Evolutionary conservation across 768 basidiomycete species (phyloP).

Genomic region (Phlebiopsis flavidoalba): DNA sequence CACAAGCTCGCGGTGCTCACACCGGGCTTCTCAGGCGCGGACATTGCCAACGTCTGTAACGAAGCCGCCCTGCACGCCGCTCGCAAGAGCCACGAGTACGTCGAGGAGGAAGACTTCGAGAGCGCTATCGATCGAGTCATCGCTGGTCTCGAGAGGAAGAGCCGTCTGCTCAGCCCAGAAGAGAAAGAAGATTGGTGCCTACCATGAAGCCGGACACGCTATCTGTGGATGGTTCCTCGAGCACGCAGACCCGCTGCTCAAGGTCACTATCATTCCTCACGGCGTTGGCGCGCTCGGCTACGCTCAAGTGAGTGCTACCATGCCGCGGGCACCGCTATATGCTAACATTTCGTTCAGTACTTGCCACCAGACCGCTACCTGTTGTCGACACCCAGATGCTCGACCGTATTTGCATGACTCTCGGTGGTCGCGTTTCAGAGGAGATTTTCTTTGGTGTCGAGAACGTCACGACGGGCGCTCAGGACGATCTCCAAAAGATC

Average conservation of each 20-base stretch:
- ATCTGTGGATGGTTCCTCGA: slow-evolving; percentile 98
- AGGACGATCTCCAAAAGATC: slow-evolving; percentile 97
- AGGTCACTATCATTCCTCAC: slow-evolving; percentile 97
- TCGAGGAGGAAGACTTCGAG: slow-evolving; percentile 87
- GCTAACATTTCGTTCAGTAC: slow-evolving; percentile 46
- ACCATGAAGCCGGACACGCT: slow-evolving; percentile 98
- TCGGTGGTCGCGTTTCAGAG: slow-evolving; percentile 96
- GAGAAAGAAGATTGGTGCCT: slow-evolving; percentile 99
- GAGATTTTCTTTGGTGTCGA: slow-evolving; percentile 93
- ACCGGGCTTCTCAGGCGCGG: slow-evolving; percentile 97
- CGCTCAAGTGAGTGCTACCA: slow-evolving; percentile 60
- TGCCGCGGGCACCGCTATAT: not conserved
- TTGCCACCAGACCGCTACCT: slow-evolving; percentile 95
- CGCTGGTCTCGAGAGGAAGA: slow-evolving; percentile 95
- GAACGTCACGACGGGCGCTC: slow-evolving; percentile 96
- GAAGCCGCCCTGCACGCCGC: slow-evolving; percentile 96
- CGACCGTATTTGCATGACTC: slow-evolving; percentile 94
- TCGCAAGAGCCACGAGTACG: slow-evolving; percentile 70
- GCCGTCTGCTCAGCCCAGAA: slow-evolving; percentile 83
- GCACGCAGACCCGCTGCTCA: slow-evolving; percentile 93
- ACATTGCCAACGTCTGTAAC: slow-evolving; percentile 98
- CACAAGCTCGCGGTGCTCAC: slow-evolving; percentile 95
- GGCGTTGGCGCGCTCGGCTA: slow-evolving; percentile 95
- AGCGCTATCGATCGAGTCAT: slow-evolving; percentile 98
- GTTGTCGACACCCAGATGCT: slow-evolving; percentile 91